These are phyloP conservation scores for Filobasidium floriforme DNA, from an alignment of 768 basidiomycete genomes.

Conservation along the genomic window DNA sequence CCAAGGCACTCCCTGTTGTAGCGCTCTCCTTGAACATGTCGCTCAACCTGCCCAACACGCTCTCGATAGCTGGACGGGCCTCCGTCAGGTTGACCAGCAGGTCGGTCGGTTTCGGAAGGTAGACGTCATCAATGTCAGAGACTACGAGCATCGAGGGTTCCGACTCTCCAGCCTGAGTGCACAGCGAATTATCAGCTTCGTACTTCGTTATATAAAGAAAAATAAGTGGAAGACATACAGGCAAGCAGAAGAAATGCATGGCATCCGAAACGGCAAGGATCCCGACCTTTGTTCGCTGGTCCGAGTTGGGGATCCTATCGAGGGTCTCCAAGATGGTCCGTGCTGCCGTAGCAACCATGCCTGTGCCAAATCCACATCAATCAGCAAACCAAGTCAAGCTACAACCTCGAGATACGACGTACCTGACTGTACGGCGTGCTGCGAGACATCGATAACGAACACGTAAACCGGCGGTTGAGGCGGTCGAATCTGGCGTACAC, in stretches of 20 bases:
- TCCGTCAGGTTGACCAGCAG: slow-evolving; percentile 91
- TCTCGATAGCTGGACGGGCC: slow-evolving; percentile 68
- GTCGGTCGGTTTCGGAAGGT: slow-evolving; percentile 92
- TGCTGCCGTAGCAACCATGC: slow-evolving; percentile 97
- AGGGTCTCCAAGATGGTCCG: slow-evolving; percentile 91
- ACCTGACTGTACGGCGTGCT: slow-evolving; percentile 83
- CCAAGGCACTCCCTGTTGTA: slow-evolving; percentile 84
- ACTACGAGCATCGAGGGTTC: slow-evolving; percentile 96
- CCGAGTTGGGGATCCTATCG: slow-evolving; percentile 90
- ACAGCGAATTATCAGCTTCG: not conserved
- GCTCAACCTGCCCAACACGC: slow-evolving; percentile 69
- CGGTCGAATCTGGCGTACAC: slow-evolving; percentile 56
- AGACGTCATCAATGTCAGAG: slow-evolving; percentile 92
- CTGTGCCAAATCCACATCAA: slow-evolving; percentile 45
- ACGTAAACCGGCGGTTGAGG: slow-evolving; percentile 96
- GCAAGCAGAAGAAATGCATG: slow-evolving; percentile 92
- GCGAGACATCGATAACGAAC: slow-evolving; percentile 94
- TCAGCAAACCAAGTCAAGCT: not conserved
- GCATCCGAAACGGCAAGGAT: slow-evolving; percentile 87
- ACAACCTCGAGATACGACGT: slow-evolving; percentile 24
- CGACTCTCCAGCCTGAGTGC: slow-evolving; percentile 41
- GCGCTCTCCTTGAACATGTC: slow-evolving; percentile 99
- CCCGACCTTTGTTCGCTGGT: slow-evolving; percentile 81
- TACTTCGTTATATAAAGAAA: no score
- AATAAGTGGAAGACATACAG: slow-evolving; percentile 47